Base-by-base conservation (phyloP, 2,329 filamentous ascomycete genomes). In the Cercospora citrullina region DNA sequence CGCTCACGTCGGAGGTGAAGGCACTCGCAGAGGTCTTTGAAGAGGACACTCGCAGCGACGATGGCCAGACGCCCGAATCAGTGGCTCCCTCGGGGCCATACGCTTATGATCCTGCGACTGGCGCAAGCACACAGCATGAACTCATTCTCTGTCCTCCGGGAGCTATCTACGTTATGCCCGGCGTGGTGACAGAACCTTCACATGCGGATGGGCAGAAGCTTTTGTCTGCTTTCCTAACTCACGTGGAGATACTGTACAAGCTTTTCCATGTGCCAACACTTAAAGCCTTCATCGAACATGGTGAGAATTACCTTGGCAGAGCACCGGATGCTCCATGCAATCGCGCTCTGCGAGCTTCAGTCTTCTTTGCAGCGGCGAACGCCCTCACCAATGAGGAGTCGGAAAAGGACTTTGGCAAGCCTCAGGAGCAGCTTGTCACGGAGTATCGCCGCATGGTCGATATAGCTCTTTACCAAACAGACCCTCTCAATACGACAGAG, bases 361-460 rank as follows among this genome's bases (percentile, higher is more conserved):
- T 77, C 14, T 77, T 72, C 69, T 78, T 77, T 60, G 73, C 77
- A 18, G 77, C 73, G 2, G 68, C 73, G n/a, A 77, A 74, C 36
- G 73, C 75, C 12, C 65, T 77, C 16, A 72, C 71, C 4, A 74
- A 79, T 23, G 72, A 73, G 12, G 76, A 78, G 51, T 76, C 74
- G 58, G 68, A 71, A 26, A 57, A 26, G 2, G 62, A 62, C 0
- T 74, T 72, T 30, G 71, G 71, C 10, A 69, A 72, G 64, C 48
- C 69, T 2, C 66, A 70, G 60, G 45, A 65, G 6, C 69, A 73
- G 51, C 62, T 76, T 30, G 62, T 74, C 9, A 66, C 68, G 5
- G 70, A 73, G 39, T 77, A 74, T 55, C 67, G 72, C 28, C 68
- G 71, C 5, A 67, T 69, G 31, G 73, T 74, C 4, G 77, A 77